Base-by-base conservation (phyloP, 345 rosid genomes). In the Sonneratia caseolaris region DNA sequence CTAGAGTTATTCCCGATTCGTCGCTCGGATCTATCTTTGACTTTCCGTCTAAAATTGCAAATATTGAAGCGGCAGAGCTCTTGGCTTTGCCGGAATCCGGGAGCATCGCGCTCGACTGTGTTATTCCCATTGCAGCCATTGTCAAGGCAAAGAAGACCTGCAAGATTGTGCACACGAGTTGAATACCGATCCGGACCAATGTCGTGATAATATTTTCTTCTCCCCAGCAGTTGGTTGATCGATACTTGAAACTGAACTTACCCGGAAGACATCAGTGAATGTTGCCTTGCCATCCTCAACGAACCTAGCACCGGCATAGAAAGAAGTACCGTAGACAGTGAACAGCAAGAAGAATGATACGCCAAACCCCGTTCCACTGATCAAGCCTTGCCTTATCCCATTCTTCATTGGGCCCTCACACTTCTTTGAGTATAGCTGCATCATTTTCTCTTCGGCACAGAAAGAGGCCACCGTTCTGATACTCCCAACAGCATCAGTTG, bases 401-500 rank as follows among this genome's bases (percentile, higher is more conserved):
- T 86, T 74, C 73, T 80, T 84, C 83, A 84, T 22, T 51, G 98
- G 97, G 53, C 88, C 93, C 79, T 89, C 97, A 27, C 97, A 91
- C 83, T 89, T 93, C 75, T 73, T 82, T 61, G 76, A 71, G 76
- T 93, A 93, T 53, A 89, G 83, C 43, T 89, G 75, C 92, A 91
- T 89, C 75, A 91, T 87, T 74, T 85, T 93, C 73, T 89, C 96
- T 72, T 91, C 98, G 0, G 93, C 93, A 72, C 97, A 91, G 79
- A 86, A 93, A 4, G 97, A 93, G 69, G 97, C 91, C 59, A 91
- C 91, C 14, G 98, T 89, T 79, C 98, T 83, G 69, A 93, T 91
- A 69, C 96, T 89, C 67, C 96, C 96, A 7, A 91, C 96, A 27
- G 98, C 98, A 64, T 93, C 97, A n/a, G 77, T 86, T 11, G 98